phyloP scores from a whole-genome alignment of 2,329 filamentous ascomycete species.

The Tolypocladium inflatum region DNA sequence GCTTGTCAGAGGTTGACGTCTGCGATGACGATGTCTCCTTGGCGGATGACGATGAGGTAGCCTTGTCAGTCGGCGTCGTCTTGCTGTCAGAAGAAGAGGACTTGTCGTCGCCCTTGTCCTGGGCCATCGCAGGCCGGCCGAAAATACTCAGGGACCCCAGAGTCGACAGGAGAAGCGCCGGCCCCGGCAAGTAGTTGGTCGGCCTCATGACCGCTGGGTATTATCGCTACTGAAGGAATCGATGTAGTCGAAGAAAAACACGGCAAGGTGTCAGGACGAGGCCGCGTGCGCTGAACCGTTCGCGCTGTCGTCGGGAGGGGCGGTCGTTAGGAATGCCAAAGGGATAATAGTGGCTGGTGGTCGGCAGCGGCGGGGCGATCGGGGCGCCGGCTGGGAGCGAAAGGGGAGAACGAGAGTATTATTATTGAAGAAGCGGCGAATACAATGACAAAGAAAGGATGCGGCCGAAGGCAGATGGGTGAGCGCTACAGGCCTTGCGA shows the following conservation, averaged over 20 bases:
- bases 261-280: background rate
- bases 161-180: slow-evolving; percentile 16
- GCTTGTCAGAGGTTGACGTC: slow-evolving; percentile 2
- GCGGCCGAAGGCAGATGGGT: background rate
- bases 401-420: background rate
- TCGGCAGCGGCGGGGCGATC: background rate
- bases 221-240: background rate
- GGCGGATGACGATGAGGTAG: background rate
- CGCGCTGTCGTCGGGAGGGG: background rate
- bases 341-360: background rate
- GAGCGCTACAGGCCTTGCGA: background rate
- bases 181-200: slow-evolving; percentile 13
- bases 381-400: background rate
- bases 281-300: background rate
- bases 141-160: slow-evolving; percentile 18
- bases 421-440: background rate
- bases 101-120: slow-evolving; percentile 12
- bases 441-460: slow-evolving; percentile 1
- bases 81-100: slow-evolving; percentile 2
- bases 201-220: slow-evolving; percentile 14
- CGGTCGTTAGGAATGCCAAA: background rate
- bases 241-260: background rate
- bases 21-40: slow-evolving; percentile 2
- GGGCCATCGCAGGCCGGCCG: slow-evolving; percentile 21
- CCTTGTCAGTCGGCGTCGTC: slow-evolving; percentile 1